phyloP scores from a whole-genome alignment of 305 asterid genomes.

The Fraxinus sp. region DNA sequence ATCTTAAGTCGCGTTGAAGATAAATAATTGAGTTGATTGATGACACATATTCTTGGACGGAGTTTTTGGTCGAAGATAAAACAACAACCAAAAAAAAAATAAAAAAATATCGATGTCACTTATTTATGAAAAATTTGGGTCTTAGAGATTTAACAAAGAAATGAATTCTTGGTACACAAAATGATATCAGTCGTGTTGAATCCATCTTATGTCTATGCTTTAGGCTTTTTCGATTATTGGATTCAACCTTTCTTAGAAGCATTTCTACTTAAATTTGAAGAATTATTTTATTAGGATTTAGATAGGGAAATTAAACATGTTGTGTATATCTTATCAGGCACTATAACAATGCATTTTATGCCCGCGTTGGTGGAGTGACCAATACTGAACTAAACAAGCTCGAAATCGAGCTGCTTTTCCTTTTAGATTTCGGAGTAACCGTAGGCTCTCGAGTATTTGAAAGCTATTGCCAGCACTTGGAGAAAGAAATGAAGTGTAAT shows the following conservation, averaged over 20 bases:
- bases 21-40: neutral
- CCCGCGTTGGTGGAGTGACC: conserved; percentile 87
- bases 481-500: conserved; percentile 57
- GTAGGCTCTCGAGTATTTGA: conserved; percentile 71
- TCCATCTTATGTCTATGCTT: neutral
- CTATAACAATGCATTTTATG: conserved; percentile 76
- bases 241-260: neutral
- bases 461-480: conserved; percentile 79
- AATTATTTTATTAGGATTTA: neutral
- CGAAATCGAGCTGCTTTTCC: conserved; percentile 69
- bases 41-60: neutral
- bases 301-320: neutral
- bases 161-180: neutral
- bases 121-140: neutral
- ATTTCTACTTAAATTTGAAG: neutral
- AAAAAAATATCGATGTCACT: neutral
- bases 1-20: neutral
- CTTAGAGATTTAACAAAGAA: neutral
- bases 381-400: conserved; percentile 66
- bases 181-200: neutral
- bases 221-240: neutral
- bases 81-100: too few relatives aligned
- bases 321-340: conserved; percentile 42
- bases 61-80: neutral
- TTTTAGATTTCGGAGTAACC: conserved; percentile 55